These are phyloP conservation scores for Camelina laxa DNA, from an alignment of 345 rosid genomes.

Conservation along the genomic window DNA sequence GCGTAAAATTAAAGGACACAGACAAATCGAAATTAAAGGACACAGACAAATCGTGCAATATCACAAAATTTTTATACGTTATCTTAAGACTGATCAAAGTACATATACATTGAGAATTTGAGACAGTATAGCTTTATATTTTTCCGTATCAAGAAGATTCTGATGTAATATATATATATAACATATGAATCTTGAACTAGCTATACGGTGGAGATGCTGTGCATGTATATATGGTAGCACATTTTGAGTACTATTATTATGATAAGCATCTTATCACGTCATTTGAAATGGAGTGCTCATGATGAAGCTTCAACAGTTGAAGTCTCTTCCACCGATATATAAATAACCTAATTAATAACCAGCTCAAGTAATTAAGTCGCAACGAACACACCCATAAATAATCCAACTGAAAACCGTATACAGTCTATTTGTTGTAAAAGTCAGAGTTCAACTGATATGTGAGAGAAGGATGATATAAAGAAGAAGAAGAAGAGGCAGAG, in stretches of 20 bases:
- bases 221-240: slow-evolving; percentile 61
- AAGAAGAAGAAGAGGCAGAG: no score
- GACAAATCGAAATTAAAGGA: no score
- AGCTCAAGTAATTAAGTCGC: slow-evolving; percentile 69
- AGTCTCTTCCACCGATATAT: slow-evolving; percentile 75
- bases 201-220: no score
- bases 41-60: no score
- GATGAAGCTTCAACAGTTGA: slow-evolving; percentile 82
- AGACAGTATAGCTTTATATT: not conserved
- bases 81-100: slow-evolving; percentile 76
- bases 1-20: no score
- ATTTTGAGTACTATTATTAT: slow-evolving; percentile 60
- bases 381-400: not conserved
- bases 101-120: slow-evolving; percentile 37
- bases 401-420: no score
- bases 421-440: no score
- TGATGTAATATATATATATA: not conserved
- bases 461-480: no score
- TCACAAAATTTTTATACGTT: slow-evolving; percentile 45
- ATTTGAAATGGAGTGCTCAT: slow-evolving; percentile 83
- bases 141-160: not conserved
- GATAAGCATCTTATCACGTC: slow-evolving; percentile 83
- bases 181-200: not conserved
- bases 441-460: no score
- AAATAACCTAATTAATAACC: slow-evolving; percentile 55